Percentiles rank a stretch among this genome's conserved stretches.
phyloP scores from a whole-genome alignment of 2,329 filamentous ascomycete genomes.

The Colletotrichum sp. region DNA sequence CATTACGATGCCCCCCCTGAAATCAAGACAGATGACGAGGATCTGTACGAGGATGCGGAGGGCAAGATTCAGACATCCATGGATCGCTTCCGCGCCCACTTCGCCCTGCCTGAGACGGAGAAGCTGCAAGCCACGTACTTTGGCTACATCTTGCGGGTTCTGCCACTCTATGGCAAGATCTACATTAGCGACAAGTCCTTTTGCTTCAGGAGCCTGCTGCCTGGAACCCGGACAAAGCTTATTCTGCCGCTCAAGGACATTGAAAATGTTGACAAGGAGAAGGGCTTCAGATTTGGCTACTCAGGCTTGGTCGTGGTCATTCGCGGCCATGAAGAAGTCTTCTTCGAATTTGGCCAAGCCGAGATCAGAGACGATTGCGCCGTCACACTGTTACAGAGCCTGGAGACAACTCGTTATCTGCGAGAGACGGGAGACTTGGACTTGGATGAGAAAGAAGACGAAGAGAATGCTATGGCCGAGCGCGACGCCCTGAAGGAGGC shows the following conservation, averaged over 20 bases:
- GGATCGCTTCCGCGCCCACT: conserved; percentile 88
- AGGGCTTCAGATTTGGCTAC: conserved; percentile 91
- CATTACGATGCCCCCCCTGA: conserved; percentile 76
- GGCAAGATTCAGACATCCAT: conserved; percentile 69
- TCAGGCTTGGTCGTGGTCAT: conserved; percentile 92
- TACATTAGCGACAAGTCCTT: conserved; percentile 89
- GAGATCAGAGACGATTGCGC: conserved; percentile 89
- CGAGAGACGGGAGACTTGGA: conserved; percentile 72
- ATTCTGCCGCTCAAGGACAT: conserved; percentile 91
- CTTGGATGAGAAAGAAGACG: conserved; percentile 72
- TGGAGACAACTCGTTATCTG: conserved; percentile 76
- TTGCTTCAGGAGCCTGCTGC: conserved; percentile 91
- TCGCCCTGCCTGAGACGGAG: conserved; percentile 85
- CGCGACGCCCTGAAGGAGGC: conserved; percentile 81
- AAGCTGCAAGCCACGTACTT: conserved; percentile 89
- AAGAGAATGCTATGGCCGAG: conserved; percentile 79
- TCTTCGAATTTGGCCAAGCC: conserved; percentile 86
- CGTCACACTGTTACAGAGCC: conserved; percentile 76
- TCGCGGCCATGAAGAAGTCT: conserved; percentile 91
- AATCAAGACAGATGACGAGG: conserved; percentile 59
- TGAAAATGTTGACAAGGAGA: conserved; percentile 93
- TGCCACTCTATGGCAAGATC: conserved; percentile 95
- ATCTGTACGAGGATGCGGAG: conserved; percentile 61
- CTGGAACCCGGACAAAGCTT: conserved; percentile 89
- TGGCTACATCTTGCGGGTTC: conserved; percentile 85